Percentiles rank a stretch among this genome's conserved stretches.
Evolutionary conservation across 2,329 filamentous ascomycete genomes (phyloP).

Genomic region (Ascomycota sp.): DNA sequence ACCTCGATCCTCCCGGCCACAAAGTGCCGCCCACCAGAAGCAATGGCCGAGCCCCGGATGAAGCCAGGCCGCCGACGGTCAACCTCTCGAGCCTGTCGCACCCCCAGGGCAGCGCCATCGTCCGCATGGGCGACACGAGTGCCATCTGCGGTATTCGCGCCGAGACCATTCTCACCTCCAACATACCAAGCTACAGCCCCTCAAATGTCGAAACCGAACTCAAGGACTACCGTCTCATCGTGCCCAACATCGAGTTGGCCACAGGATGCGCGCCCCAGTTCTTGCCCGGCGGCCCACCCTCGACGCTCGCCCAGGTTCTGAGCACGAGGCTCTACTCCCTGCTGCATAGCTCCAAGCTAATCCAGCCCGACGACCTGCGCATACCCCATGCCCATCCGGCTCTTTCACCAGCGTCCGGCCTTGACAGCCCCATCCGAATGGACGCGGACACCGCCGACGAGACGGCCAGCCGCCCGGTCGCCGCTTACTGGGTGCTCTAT

Average conservation of each 20-base stretch:
- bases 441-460: conserved; percentile 11
- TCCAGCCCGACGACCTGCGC: conserved; percentile 47
- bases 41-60: conserved; percentile 54
- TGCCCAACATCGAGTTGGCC: conserved; percentile 82
- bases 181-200: conserved; percentile 47
- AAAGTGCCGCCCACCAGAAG: conserved; percentile 39
- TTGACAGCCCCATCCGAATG: conserved; percentile 18
- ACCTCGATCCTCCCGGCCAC: conserved; percentile 45
- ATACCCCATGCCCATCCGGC: conserved; percentile 44
- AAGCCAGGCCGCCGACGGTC: conserved; percentile 52
- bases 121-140: conserved; percentile 74
- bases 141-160: conserved; percentile 85
- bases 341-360: conserved; percentile 47
- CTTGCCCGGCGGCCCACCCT: conserved; percentile 66
- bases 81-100: conserved; percentile 76
- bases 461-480: conserved; percentile 27
- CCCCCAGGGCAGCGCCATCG: conserved; percentile 73
- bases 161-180: conserved; percentile 58
- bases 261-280: conserved; percentile 79
- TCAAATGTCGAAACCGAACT: conserved; percentile 24
- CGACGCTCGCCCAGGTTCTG: conserved; percentile 61
- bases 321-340: conserved; percentile 62
- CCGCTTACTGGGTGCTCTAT: conserved; percentile 87
- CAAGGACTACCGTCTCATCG: conserved; percentile 50
- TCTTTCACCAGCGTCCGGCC: conserved; percentile 25